A percentile compares a stretch with the other conserved stretches of the same genome.
These are phyloP conservation scores for Dothistroma septosporum DNA, from an alignment of 2,329 filamentous ascomycete species.

Conservation along the genomic window DNA sequence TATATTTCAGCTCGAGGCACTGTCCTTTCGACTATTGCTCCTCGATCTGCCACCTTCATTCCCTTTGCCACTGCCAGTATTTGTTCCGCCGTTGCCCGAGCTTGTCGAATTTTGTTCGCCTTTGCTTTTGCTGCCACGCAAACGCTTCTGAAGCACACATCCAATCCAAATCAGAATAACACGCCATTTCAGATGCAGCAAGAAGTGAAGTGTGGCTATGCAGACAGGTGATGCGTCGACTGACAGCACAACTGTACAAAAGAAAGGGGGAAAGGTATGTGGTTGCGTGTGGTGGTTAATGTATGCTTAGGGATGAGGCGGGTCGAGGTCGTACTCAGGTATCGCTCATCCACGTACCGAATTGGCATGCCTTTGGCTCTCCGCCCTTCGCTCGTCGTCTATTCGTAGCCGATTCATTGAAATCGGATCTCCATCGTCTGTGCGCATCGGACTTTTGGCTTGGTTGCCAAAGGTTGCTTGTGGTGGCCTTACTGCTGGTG, in stretches of 20 bases:
- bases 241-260: slow-evolving; percentile 4
- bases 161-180: slow-evolving; percentile 24
- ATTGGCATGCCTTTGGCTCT: slow-evolving; percentile 28
- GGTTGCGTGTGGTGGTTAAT: slow-evolving; percentile 6
- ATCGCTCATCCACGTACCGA: slow-evolving; percentile 36
- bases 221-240: slow-evolving; percentile 9
- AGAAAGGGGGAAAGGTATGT: slow-evolving; percentile 18
- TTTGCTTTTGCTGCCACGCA: slow-evolving; percentile 24
- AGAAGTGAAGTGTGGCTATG: slow-evolving; percentile 15
- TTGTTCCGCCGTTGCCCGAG: slow-evolving; percentile 7
- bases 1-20: slow-evolving; percentile 13
- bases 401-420: slow-evolving; percentile 84
- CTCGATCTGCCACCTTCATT: slow-evolving; percentile 20
- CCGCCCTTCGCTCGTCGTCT: slow-evolving; percentile 66
- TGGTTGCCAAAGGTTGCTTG: slow-evolving; percentile 36
- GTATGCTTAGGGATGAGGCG: slow-evolving; percentile 22
- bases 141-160: slow-evolving; percentile 23
- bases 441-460: slow-evolving; percentile 35
- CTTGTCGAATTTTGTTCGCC: slow-evolving; percentile 16
- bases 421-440: slow-evolving; percentile 74
- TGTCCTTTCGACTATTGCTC: slow-evolving; percentile 17
- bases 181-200: slow-evolving; percentile 16
- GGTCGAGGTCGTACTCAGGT: slow-evolving; percentile 17
- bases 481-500: slow-evolving; percentile 25
- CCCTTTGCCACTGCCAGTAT: slow-evolving; percentile 18